Base-by-base conservation (phyloP, 2,329 filamentous ascomycete species). In the Aspergillus melleus region DNA sequence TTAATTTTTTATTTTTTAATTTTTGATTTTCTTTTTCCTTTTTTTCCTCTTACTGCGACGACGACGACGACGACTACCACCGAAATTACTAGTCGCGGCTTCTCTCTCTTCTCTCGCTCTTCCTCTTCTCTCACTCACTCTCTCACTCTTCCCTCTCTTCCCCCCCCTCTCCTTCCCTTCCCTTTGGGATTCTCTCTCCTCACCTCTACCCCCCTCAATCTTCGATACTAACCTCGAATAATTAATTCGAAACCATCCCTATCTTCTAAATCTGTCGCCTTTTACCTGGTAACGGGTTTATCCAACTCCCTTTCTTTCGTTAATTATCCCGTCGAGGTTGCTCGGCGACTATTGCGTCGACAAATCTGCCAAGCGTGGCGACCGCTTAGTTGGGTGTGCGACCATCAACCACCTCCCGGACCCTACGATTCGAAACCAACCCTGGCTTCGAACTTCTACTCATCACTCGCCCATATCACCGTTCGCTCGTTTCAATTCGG, bases 321-420 rank as follows among this genome's bases (percentile, higher is more conserved):
- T 59, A 51, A 57, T 60, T 59, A 51, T 49, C 49, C 63, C 65
- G 57, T 60, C 75, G 74, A 66, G 76, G 36, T 54, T 60, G 60
- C 57, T 58, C 61, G 58, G 55, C 58, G 62, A 58, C 61, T 57
- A 60, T 65, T 61, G 58, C 61, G 60, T 64, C 61, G 60, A 64
- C 62, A 57, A 42, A 42, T 65, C 60, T 64, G 66, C 62, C 63
- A 68, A 69, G 64, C 57, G 65, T 64, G 63, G 63, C 63, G 61
- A 69, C 64, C 64, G 65, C 65, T 66, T 65, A 63, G 65, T 64
- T 70, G 64, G 66, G 64, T 67, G 64, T 73, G 61, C 62, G 61
- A 66, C 61, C 57, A 60, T 61, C 61, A 55, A 55, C 54, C 60
- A 52, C 44, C 52, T 53, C 29, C 47, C 56, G 53, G 55, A 57